Conservation (phyloP, 345 rosid species). For the Litchi chinensis region DNA sequence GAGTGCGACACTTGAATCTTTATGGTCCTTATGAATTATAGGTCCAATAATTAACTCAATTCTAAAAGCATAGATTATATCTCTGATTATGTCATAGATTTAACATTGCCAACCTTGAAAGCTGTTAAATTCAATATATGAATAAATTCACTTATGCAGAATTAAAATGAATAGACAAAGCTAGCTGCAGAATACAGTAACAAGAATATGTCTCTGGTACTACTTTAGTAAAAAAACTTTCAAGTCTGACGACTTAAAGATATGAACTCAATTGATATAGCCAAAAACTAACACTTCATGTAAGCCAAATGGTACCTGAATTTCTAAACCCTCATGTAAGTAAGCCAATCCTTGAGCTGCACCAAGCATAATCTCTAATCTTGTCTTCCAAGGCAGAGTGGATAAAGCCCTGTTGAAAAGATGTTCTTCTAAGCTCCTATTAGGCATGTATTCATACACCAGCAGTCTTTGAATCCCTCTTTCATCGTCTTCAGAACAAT, state of each 20-base stretch:
- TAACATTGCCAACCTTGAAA: not conserved
- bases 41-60: not conserved
- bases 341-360: conserved; percentile 89
- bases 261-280: not conserved
- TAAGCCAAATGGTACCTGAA: conserved; percentile 46
- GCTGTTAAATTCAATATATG: not conserved
- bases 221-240: not conserved
- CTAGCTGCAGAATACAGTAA: not conserved
- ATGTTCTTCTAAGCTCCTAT: conserved; percentile 82
- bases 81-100: not conserved
- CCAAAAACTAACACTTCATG: not conserved
- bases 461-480: conserved; percentile 66
- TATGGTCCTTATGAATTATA: not conserved
- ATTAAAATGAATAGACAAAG: not conserved
- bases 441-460: conserved; percentile 83
- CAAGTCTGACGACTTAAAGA: not conserved
- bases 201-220: not conserved
- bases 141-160: not conserved
- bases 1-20: not conserved
- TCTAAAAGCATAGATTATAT: not conserved
- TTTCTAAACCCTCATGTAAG: conserved; percentile 70
- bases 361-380: conserved; percentile 83
- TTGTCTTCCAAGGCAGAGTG: conserved; percentile 65
- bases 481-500: conserved; percentile 64
- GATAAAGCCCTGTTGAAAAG: conserved; percentile 50